Conservation (phyloP, 1,284 basidiomycete species). For the Taiwanofungus camphoratus region DNA sequence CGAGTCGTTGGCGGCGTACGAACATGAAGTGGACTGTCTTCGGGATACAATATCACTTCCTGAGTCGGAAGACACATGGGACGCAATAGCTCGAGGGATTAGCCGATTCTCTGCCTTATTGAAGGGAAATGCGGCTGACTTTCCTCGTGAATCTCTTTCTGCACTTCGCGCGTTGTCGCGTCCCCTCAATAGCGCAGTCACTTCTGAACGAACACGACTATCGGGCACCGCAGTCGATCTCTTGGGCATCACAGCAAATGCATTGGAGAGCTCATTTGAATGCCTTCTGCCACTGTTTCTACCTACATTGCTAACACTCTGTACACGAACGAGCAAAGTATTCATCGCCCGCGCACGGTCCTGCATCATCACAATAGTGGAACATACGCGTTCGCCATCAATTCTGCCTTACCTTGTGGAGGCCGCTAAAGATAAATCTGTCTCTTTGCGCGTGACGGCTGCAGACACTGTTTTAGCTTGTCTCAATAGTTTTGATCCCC, state of each 20-base stretch:
- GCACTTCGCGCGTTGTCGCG: constrained; percentile 51
- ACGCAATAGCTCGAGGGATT: constrained; percentile 59
- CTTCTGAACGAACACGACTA: constrained; percentile 73
- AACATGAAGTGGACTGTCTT: constrained; percentile 12
- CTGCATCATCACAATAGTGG: constrained; percentile 58
- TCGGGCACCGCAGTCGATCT: constrained; percentile 71
- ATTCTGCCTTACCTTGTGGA: constrained; percentile 61
- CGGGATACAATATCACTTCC: constrained; percentile 37
- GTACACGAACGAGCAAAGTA: constrained; percentile 78
- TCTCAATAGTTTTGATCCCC: constrained; percentile 69
- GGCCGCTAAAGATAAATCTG: constrained; percentile 65
- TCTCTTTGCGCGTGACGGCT: constrained; percentile 54
- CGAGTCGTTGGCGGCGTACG: constrained; percentile 2
- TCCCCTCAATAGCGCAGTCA: constrained; percentile 55
- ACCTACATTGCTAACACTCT: constrained; percentile 63
- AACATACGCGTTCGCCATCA: constrained; percentile 63
- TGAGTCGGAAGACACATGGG: constrained; percentile 84
- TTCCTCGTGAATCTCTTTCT: constrained; percentile 48
- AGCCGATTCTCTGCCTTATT: constrained; percentile 49
- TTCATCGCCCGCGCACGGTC: constrained; percentile 60
- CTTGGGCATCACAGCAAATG: constrained; percentile 46
- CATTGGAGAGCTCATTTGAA: constrained; percentile 61
- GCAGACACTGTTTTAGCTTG: constrained; percentile 62
- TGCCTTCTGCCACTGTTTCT: constrained; percentile 64
- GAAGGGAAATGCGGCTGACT: constrained; percentile 50